Evolutionary conservation across 2,329 filamentous ascomycete species (phyloP).

Genomic region (Exophiala mesophila): DNA sequence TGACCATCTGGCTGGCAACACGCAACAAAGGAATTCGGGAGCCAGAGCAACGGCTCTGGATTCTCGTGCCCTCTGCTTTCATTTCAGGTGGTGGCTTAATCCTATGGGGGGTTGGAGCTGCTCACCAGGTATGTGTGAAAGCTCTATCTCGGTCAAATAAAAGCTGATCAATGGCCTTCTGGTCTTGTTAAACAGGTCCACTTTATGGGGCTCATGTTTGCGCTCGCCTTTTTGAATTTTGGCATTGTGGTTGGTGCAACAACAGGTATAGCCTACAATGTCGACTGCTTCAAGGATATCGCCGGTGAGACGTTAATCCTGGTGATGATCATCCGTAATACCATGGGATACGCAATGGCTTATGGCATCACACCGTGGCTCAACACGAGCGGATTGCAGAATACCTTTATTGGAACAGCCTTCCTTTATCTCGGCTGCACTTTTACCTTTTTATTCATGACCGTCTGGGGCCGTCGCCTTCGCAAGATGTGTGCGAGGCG

Average conservation of each 20-base stretch:
- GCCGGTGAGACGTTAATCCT: slow-evolving; percentile 48
- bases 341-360: slow-evolving; percentile 36
- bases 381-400: slow-evolving; percentile 9
- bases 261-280: slow-evolving; percentile 44
- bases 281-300: slow-evolving; percentile 47
- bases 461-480: slow-evolving; percentile 13
- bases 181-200: slow-evolving; percentile 33
- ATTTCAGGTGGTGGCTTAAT: slow-evolving; percentile 44
- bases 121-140: slow-evolving; percentile 28
- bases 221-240: slow-evolving; percentile 30
- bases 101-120: slow-evolving; percentile 50
- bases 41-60: slow-evolving; percentile 28
- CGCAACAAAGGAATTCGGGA: slow-evolving; percentile 26
- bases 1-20: slow-evolving; percentile 23
- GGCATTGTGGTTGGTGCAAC: slow-evolving; percentile 39
- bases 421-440: slow-evolving; percentile 13
- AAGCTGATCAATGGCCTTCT: background rate
- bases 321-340: slow-evolving; percentile 48
- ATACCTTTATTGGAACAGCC: slow-evolving; percentile 11
- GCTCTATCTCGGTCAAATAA: background rate
- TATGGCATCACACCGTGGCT: slow-evolving; percentile 18
- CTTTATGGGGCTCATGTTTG: slow-evolving; percentile 45
- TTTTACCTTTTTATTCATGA: slow-evolving; percentile 16
- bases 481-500: slow-evolving; percentile 10
- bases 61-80: slow-evolving; percentile 32